These are phyloP conservation scores for Talinum fruticosum DNA, from an alignment of 148 eudicot species.

Conservation along the genomic window DNA sequence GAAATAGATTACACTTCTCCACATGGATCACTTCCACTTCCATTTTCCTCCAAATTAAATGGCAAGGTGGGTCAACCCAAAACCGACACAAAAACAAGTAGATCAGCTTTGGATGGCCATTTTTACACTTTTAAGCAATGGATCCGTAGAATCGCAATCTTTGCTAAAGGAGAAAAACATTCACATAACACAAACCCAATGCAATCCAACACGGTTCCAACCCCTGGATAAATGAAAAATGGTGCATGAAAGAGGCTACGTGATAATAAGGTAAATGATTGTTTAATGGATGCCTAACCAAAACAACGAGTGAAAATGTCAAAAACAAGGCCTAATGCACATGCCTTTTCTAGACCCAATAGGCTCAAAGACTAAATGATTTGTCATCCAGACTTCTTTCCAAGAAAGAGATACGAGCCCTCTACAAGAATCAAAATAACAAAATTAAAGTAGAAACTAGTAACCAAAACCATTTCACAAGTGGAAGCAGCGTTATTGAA, in stretches of 20 bases:
- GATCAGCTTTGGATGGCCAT: neutral
- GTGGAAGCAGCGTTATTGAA: no score
- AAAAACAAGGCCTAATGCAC: neutral
- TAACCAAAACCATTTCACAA: neutral
- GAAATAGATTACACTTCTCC: neutral
- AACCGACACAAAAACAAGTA: neutral
- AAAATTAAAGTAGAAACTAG: neutral
- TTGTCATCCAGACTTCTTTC: neutral
- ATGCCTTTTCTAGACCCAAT: neutral
- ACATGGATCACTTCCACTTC: neutral
- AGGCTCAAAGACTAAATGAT: neutral
- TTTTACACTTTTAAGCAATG: neutral
- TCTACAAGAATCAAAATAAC: neutral
- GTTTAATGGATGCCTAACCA: neutral
- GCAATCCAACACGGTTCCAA: neutral
- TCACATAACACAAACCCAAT: neutral
- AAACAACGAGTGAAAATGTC: neutral
- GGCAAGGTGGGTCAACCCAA: neutral
- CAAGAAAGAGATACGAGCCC: neutral
- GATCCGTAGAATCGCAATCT: neutral
- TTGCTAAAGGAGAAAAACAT: neutral
- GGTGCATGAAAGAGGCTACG: neutral
- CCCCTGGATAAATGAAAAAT: neutral
- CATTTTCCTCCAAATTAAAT: conserved; percentile 2
- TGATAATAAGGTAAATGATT: neutral